These are phyloP conservation scores for Plasmodium relictum DNA, from an alignment of 169 alveolate genomes.

Conservation along the genomic window DNA sequence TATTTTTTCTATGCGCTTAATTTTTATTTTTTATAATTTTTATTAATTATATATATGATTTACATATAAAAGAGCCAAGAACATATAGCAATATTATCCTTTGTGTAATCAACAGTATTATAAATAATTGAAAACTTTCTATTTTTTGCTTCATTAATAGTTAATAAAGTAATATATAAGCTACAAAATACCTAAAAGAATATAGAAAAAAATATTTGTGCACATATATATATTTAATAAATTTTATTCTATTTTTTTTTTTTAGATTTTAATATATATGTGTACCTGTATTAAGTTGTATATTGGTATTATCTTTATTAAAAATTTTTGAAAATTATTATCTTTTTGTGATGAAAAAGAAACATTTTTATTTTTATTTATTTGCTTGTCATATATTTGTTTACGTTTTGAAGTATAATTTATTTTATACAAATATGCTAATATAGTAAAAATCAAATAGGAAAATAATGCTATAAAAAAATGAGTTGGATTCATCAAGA, in stretches of 20 bases:
- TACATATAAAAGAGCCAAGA: conserved; percentile 68
- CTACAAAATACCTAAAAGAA: conserved; percentile 35
- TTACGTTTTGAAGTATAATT: conserved; percentile 11
- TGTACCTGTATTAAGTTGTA: conserved; percentile 56
- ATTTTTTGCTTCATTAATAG: conserved; percentile 35
- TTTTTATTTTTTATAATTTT: background rate
- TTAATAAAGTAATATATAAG: conserved; percentile 18
- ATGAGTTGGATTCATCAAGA: conserved; percentile 51
- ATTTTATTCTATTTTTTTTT: background rate
- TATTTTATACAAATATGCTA: conserved; percentile 25
- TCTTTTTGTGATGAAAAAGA: no score
- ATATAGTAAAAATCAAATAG: conserved; percentile 20
- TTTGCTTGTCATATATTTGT: no score
- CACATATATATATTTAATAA: background rate
- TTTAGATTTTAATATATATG: background rate
- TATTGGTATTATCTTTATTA: conserved; percentile 5
- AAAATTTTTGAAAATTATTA: no score
- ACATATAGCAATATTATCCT: conserved; percentile 45
- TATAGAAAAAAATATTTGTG: background rate
- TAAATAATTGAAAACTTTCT: conserved; percentile 29
- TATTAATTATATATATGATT: background rate
- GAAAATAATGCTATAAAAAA: conserved; percentile 39
- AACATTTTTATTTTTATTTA: no score
- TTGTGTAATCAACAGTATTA: conserved; percentile 35
- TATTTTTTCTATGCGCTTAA: background rate